Percentiles rank a stretch among this genome's conserved stretches.
phyloP scores from a whole-genome alignment of 2,329 filamentous ascomycete genomes.

The Colletotrichum acutatum region DNA sequence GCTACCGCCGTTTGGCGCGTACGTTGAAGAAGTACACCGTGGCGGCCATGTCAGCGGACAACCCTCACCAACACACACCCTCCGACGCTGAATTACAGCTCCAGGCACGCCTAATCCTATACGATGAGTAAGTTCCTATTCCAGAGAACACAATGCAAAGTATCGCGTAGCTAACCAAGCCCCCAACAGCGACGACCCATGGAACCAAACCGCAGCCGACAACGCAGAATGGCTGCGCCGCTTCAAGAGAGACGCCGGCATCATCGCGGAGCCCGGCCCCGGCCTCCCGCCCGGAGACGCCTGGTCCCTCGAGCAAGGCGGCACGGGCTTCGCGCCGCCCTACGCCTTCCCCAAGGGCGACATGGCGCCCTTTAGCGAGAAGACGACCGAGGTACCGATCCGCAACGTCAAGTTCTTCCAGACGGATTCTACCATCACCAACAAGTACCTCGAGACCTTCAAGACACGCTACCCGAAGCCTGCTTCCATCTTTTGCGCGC shows the following conservation, averaged over 20 bases:
- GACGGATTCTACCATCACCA: constrained; percentile 56
- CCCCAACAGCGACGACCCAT: constrained; percentile 66
- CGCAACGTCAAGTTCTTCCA: constrained; percentile 53
- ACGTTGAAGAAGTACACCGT: constrained; percentile 65
- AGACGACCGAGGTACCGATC: constrained; percentile 44
- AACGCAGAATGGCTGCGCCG: constrained; percentile 72
- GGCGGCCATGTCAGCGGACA: constrained; percentile 67
- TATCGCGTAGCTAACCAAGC: constrained; percentile 35
- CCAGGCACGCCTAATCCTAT: constrained; percentile 71
- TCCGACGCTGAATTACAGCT: constrained; percentile 72
- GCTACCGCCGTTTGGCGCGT: constrained; percentile 65
- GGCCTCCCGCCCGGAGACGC: constrained; percentile 55
- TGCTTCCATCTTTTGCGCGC: constrained; percentile 66
- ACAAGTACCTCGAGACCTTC: constrained; percentile 59
- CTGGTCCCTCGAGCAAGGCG: constrained; percentile 62
- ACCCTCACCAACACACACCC: constrained; percentile 68
- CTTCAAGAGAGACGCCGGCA: constrained; percentile 69
- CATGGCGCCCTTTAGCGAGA: constrained; percentile 30
- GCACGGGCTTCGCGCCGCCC: constrained; percentile 66
- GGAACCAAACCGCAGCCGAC: constrained; percentile 73
- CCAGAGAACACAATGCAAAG: not conserved
- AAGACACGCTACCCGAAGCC: constrained; percentile 57
- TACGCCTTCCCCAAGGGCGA: constrained; percentile 59
- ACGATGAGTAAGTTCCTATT: constrained; percentile 63
- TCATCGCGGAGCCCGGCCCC: constrained; percentile 61